Conservation (phyloP, 805 yeast species). For the Candida arabinofermentans region DNA sequence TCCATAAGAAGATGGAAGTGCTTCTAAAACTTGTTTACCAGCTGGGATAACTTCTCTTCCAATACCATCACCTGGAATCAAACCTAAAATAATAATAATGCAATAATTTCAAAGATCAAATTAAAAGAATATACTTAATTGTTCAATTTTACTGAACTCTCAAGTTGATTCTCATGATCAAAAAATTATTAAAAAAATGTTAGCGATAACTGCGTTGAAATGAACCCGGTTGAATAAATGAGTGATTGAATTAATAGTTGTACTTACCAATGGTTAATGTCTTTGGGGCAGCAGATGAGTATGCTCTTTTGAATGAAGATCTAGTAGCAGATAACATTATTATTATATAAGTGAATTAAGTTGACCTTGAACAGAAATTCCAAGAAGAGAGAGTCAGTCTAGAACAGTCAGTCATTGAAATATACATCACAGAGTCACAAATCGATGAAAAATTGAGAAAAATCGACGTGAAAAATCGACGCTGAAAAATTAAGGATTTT, state of each 20-base stretch:
- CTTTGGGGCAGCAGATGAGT: slow-evolving; percentile 37
- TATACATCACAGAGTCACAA: no score
- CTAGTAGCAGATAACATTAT: slow-evolving; percentile 23
- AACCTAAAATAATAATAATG: slow-evolving; percentile 36
- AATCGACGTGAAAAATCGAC: no score
- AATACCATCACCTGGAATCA: slow-evolving; percentile 98
- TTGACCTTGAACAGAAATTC: no score
- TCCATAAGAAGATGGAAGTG: slow-evolving; percentile 70
- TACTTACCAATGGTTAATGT: slow-evolving; percentile 47
- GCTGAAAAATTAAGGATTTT: no score
- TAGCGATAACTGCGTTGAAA: slow-evolving; percentile 11
- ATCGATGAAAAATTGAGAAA: no score
- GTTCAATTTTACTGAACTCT: no score
- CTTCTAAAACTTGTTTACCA: slow-evolving; percentile 82
- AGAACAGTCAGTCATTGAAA: no score
- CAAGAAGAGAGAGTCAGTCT: no score
- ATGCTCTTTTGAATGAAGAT: slow-evolving; percentile 26
- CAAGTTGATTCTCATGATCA: not conserved
- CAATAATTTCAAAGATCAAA: no score
- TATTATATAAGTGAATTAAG: no score
- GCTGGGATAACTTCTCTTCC: slow-evolving; percentile 98
- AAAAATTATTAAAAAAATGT: not conserved
- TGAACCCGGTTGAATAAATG: not conserved
- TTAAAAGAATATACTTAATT: no score
- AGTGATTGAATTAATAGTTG: not conserved